Evolutionary conservation across 2,329 filamentous ascomycete species (phyloP), one percentile per base, ranked within the genome.

Genomic region (Atkinsonella hypoxylon): DNA sequence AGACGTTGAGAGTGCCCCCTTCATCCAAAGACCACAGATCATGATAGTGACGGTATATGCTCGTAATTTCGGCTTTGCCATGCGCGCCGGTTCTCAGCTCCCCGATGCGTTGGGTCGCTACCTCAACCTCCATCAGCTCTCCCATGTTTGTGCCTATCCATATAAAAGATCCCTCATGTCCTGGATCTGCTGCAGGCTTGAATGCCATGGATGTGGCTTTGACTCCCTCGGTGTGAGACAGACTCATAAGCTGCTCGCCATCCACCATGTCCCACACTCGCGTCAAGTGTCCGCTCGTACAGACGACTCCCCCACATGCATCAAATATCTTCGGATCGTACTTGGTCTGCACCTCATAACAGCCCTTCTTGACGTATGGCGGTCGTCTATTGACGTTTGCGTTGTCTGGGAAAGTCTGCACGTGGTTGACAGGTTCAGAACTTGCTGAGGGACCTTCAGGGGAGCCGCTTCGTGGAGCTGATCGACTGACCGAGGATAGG

Each of bases 21-120:
- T 96, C 90, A 63, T 97, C 93, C 45, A 98, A 67, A 0, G 90
- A 90, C 93, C 93, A 98, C 64, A 98, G 79, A 61, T 96, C 87
- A 57, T 89, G 88, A 55, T 81, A 84, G 64, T 94, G 85, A 39
- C 93, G 82, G 62, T 88, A 85, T 41, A 98, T 95, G 59, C 83
- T 88, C 55, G 87, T 79, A 47, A 98, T 78, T 58, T 95, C 87
- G 54, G 82, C 77, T 41, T 87, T 81, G 8, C 82, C 81, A 60
- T 97, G 93, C 2, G 87, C 86, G 47, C 75, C 81, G 2, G 78
- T 70, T 59, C 85, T 87, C 17, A 77, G 85, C 30, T 77, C 74
- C 13, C 87, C 73, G 44, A 95, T 74, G 36, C 77, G 80, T 61
- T 90, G 83, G 0, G 82, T 83, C 2, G 75, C 71, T 50, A 97